These are phyloP conservation scores for Xerocomus nothofagi DNA, from an alignment of 1,284 basidiomycete species.

Conservation along the genomic window DNA sequence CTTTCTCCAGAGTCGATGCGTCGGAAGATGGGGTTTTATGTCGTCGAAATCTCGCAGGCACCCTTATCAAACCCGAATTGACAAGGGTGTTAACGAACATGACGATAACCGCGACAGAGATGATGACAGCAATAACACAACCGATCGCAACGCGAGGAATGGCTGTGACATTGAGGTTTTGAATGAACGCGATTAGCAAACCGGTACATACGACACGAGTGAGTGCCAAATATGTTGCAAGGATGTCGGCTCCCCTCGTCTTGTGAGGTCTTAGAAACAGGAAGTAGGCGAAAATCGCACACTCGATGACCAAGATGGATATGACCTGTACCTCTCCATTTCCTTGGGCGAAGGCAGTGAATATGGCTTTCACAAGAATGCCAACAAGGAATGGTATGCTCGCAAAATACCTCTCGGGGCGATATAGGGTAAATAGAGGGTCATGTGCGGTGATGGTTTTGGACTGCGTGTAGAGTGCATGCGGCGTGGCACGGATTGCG, in stretches of 20 bases:
- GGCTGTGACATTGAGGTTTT: conserved; percentile 55
- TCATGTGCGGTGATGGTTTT: conserved; percentile 40
- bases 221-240: conserved; percentile 63
- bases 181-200: conserved; percentile 67
- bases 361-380: conserved; percentile 63
- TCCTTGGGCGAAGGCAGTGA: conserved; percentile 69
- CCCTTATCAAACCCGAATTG: conserved; percentile 41
- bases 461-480: conserved; percentile 40
- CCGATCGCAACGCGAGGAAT: conserved; percentile 80
- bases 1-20: conserved; percentile 33
- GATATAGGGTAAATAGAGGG: conserved; percentile 59
- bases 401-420: conserved; percentile 55
- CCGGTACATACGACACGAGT: conserved; percentile 64
- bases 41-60: conserved; percentile 21
- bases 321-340: conserved; percentile 74
- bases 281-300: conserved; percentile 54
- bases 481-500: conserved; percentile 39
- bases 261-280: conserved; percentile 56
- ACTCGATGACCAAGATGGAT: conserved; percentile 68
- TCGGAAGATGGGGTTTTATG: conserved; percentile 10
- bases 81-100: conserved; percentile 60
- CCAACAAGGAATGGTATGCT: conserved; percentile 56
- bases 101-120: conserved; percentile 57
- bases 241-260: conserved; percentile 58
- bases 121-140: conserved; percentile 59